Evolutionary conservation across 192 early-diverging fungal species (phyloP), one percentile per base, ranked within the genome.

Genomic region (Diversispora epigaea): DNA sequence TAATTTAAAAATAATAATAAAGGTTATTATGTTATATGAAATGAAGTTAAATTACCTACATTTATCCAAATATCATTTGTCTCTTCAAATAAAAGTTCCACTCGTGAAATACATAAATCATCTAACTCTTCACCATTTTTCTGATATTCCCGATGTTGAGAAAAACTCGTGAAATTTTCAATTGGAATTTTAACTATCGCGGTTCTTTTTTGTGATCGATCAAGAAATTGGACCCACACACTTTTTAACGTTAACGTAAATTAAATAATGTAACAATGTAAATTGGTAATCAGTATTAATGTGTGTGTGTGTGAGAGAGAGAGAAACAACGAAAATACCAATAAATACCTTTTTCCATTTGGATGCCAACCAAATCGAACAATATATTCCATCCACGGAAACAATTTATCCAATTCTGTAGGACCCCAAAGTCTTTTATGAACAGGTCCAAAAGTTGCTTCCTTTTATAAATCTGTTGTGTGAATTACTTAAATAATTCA

Each of bases 321-420:
- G 25, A n/a, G 25, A 32, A 32, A 1, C 25, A 32, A 32, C 25
- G 25, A 32, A 32, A 32, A 32, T 32, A 32, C 2, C 25, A 3
- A 4, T 1, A 14, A 6, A 49, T 68, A 89, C 87, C 84, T 82
- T 60, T 86, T 44, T 0, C 82, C 84, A 52, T 85, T 79, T n/a
- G 88, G 86, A 21, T 84, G 43, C 90, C 90, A 91, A 0, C 88
- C 89, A 64, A 86, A 84, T 17, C 90, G 76, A 10, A 85, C 84
- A 67, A 90, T 87, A 79, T 91, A 91, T 58, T 91, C 90, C 39
- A 82, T 71, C 90, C 90, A 91, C 9, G 90, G 89, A 61, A 88
- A 91, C 10, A 81, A 55, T 22, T 76, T 76, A 63, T 84, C 74
- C 11, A 89, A 67, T 7, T 71, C 71, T 6, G 70, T 50, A 12